Base-by-base conservation (phyloP, 2,329 filamentous ascomycete genomes). In the Harringtonia aguacate region DNA sequence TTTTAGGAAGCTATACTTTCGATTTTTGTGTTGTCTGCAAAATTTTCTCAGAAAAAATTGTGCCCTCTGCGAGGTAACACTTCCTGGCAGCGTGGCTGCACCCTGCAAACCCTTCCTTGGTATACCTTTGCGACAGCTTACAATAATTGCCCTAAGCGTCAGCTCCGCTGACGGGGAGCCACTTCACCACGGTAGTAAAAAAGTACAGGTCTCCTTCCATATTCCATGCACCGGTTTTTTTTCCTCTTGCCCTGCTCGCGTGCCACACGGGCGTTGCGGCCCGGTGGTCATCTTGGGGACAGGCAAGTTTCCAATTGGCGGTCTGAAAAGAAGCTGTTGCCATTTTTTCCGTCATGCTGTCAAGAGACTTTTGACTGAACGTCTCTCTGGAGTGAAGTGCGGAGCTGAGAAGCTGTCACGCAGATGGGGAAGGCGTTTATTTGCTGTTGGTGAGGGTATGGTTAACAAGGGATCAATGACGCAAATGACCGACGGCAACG, bases 371-470 rank as follows among this genome's bases (percentile, higher is more conserved):
- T 43, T 27, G 7, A 37, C 15, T 24, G 21, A 17, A 8, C 5
- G 40, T 27, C 13, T 37, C 22, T 22, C 22, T 37, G 30, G 43
- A 36, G 33, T 45, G 43, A 44, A 37, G 43, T 41, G 37, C 33
- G 36, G 43, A 45, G 38, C 43, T 36, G 43, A 41, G 17, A 30
- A 17, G 43, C 36, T 31, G 38, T 37, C 43, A 33, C 37, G 21
- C 30, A 18, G 37, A 39, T 30, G 43, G 43, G 43, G 43, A 45
- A 41, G 38, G 30, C 34, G 43, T 41, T 45, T 45, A 45, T 45
- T 45, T 45, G n/a, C 43, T 45, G 33, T 12, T 8, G 5, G 8
- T 29, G 12, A n/a, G 12, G 30, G 12, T 31, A 24, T 6, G 18
- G 36, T 38, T 38, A 29, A 17, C 5, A 15, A 21, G 8, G 17